These are phyloP conservation scores for Ogataea pini DNA, from an alignment of 805 yeast genomes.

Conservation along the genomic window DNA sequence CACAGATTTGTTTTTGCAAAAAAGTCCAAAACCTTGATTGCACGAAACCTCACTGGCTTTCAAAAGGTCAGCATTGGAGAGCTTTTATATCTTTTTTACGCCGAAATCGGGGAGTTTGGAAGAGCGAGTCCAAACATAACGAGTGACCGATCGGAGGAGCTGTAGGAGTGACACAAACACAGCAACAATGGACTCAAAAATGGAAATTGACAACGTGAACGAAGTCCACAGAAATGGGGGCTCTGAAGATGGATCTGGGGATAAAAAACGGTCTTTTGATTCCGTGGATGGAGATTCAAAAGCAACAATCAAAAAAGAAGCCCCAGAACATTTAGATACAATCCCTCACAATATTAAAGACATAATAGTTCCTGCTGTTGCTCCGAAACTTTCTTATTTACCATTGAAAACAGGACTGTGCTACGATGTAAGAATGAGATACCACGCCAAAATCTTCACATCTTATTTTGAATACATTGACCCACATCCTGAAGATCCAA, in stretches of 20 bases:
- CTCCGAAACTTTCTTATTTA: constrained; percentile 68
- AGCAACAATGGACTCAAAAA: constrained; percentile 17
- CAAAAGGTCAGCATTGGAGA: neutral
- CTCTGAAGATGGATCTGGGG: neutral
- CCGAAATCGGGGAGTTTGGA: neutral
- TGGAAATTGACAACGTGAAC: constrained; percentile 19
- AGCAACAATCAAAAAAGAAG: constrained; percentile 8
- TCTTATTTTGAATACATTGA: constrained; percentile 92
- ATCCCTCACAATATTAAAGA: constrained; percentile 11
- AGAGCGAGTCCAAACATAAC: neutral
- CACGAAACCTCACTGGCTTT: neutral
- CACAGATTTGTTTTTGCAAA: neutral
- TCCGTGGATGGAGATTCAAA: neutral
- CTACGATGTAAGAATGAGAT: constrained; percentile 96
- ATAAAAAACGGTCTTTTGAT: constrained; percentile 2
- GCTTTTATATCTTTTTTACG: neutral
- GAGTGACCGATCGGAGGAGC: neutral
- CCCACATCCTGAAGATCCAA: constrained; percentile 98
- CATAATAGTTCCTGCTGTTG: constrained; percentile 54
- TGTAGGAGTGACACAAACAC: neutral
- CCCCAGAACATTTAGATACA: neutral
- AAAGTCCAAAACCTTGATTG: neutral
- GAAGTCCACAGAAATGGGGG: neutral
- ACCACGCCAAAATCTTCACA: constrained; percentile 92
- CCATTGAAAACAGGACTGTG: constrained; percentile 90